These are phyloP conservation scores for Fusarium falciforme DNA, from an alignment of 2,329 filamentous ascomycete genomes.

Conservation along the genomic window DNA sequence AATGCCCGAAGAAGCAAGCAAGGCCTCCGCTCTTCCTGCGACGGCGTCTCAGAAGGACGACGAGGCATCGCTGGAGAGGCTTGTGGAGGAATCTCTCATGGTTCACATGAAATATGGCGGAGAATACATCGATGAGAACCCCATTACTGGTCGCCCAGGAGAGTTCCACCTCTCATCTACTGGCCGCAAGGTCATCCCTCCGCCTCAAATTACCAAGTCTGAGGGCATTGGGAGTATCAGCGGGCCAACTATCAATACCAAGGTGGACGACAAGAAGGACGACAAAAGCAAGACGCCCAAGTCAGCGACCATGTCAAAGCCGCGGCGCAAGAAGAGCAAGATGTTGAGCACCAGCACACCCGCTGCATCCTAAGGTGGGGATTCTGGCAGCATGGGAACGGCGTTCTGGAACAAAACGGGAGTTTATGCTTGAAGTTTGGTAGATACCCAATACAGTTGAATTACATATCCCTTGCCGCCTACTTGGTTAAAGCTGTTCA, in stretches of 20 bases:
- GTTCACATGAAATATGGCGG: slow-evolving; percentile 69
- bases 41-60: slow-evolving; percentile 51
- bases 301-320: slow-evolving; percentile 55
- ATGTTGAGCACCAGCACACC: slow-evolving; percentile 51
- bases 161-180: slow-evolving; percentile 74
- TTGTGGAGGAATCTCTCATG: slow-evolving; percentile 68
- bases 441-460: slow-evolving; percentile 41
- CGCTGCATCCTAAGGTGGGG: slow-evolving; percentile 40
- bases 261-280: slow-evolving; percentile 59
- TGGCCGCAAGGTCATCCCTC: slow-evolving; percentile 60
- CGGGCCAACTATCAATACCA: slow-evolving; percentile 54
- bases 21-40: slow-evolving; percentile 28
- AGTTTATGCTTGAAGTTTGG: slow-evolving; percentile 1
- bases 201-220: slow-evolving; percentile 47
- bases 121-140: slow-evolving; percentile 76
- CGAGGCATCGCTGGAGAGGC: slow-evolving; percentile 56
- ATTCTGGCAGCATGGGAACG: not conserved
- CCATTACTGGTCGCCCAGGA: slow-evolving; percentile 73
- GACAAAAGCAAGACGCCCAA: slow-evolving; percentile 58
- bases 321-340: slow-evolving; percentile 63
- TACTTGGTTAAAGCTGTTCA: not conserved
- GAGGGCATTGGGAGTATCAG: slow-evolving; percentile 50
- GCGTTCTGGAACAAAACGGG: slow-evolving; percentile 10
- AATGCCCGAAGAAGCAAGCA: slow-evolving; percentile 54
- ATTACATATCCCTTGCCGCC: not conserved